These are phyloP conservation scores for Pichia sp. DNA, from an alignment of 1,139 yeast species.

Conservation along the genomic window DNA sequence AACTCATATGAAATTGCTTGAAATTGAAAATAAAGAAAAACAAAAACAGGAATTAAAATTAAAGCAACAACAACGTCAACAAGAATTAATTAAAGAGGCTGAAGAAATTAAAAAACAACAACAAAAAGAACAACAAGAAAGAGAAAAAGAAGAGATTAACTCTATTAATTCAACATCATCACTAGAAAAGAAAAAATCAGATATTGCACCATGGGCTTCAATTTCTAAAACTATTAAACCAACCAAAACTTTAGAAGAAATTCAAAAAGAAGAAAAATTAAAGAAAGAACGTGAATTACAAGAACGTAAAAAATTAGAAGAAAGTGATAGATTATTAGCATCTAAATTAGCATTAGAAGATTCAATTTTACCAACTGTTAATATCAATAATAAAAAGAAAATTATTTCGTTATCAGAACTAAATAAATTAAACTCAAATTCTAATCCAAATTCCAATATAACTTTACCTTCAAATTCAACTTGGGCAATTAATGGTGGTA, in stretches of 20 bases:
- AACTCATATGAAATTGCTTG: slow-evolving; percentile 8
- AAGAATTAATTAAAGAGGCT: no score
- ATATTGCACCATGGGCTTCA: slow-evolving; percentile 56
- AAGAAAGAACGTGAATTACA: slow-evolving; percentile 31
- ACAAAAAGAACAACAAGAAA: not conserved
- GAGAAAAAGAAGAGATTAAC: not conserved
- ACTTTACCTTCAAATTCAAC: slow-evolving; percentile 30
- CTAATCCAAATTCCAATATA: not conserved
- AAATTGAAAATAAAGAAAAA: slow-evolving; percentile 8
- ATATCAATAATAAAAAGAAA: slow-evolving; percentile 10
- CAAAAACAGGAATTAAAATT: slow-evolving; percentile 4
- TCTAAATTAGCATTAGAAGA: slow-evolving; percentile 28
- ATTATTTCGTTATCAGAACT: no score
- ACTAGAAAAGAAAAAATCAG: slow-evolving; percentile 15
- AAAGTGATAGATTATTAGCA: slow-evolving; percentile 26
- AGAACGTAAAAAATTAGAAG: slow-evolving; percentile 19
- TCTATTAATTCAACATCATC: no score
- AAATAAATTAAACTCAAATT: no score
- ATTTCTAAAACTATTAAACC: slow-evolving; percentile 32
- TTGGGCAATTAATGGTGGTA: slow-evolving; percentile 40
- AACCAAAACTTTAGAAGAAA: slow-evolving; percentile 55
- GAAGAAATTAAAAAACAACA: no score
- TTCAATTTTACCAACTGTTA: slow-evolving; percentile 15
- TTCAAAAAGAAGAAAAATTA: slow-evolving; percentile 63
- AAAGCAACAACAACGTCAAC: slow-evolving; percentile 2